A percentile compares a stretch with the other conserved stretches of the same genome.
phyloP scores from a whole-genome alignment of 2,329 filamentous ascomycete species.

The Trichoderma brevicompactum region DNA sequence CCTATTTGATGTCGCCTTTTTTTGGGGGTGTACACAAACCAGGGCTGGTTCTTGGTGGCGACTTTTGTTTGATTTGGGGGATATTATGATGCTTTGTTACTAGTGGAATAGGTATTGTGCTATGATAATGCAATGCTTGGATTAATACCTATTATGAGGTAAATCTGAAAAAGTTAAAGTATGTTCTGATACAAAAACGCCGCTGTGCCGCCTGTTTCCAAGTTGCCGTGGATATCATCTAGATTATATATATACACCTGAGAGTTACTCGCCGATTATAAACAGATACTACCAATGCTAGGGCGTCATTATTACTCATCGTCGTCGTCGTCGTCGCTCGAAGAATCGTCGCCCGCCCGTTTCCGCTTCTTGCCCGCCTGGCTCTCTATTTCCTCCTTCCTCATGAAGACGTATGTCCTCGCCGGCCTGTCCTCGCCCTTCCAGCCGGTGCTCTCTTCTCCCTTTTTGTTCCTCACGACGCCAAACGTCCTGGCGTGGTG shows the following conservation, averaged over 20 bases:
- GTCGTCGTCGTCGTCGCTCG: slow-evolving; percentile 40
- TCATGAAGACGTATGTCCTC: slow-evolving; percentile 65
- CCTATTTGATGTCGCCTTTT: neutral
- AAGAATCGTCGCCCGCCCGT: slow-evolving; percentile 42
- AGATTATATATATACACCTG: neutral
- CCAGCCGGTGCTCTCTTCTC: slow-evolving; percentile 50
- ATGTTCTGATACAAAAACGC: neutral
- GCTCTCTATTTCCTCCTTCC: slow-evolving; percentile 55
- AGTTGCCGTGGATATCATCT: neutral
- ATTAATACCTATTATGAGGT: neutral
- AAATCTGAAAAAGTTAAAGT: neutral
- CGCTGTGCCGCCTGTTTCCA: neutral
- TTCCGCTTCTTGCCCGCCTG: slow-evolving; percentile 39
- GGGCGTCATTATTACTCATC: neutral
- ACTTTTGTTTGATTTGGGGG: neutral
- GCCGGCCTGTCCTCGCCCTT: slow-evolving; percentile 50
- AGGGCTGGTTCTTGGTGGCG: neutral
- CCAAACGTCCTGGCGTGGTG: slow-evolving; percentile 74
- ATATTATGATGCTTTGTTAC: neutral
- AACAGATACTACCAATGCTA: no score
- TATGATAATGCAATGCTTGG: neutral
- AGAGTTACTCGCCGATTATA: neutral
- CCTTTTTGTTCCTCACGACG: slow-evolving; percentile 56
- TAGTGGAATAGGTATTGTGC: neutral
- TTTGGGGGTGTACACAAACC: no score